These are phyloP conservation scores for Botryotinia globosa DNA, from an alignment of 2,329 filamentous ascomycete genomes.

Conservation along the genomic window DNA sequence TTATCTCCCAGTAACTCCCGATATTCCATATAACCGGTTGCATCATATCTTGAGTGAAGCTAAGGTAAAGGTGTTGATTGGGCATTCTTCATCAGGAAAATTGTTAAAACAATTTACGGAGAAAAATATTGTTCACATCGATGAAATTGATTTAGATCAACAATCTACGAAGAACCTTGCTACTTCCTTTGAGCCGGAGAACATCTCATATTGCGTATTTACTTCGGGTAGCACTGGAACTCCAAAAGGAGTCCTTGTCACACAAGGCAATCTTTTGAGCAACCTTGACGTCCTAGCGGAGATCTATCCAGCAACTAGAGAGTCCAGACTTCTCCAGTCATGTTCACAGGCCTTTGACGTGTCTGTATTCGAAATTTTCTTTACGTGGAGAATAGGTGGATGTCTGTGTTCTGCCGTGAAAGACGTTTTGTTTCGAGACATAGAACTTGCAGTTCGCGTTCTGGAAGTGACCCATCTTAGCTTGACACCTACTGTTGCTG, in stretches of 20 bases:
- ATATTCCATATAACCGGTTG: conserved; percentile 62
- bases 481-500: conserved; percentile 80
- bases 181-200: conserved; percentile 23
- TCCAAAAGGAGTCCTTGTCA: conserved; percentile 78
- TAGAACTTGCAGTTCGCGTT: conserved; percentile 63
- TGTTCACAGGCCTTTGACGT: conserved; percentile 86
- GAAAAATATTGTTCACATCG: conserved; percentile 34
- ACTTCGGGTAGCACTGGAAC: conserved; percentile 76
- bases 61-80: conserved; percentile 48
- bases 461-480: conserved; percentile 75
- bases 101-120: conserved; percentile 25
- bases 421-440: conserved; percentile 68
- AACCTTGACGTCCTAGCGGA: conserved; percentile 66
- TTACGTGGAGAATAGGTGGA: conserved; percentile 74
- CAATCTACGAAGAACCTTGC: conserved; percentile 28
- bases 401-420: conserved; percentile 74
- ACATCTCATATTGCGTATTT: conserved; percentile 72
- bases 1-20: conserved; percentile 75
- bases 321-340: conserved; percentile 67
- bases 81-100: conserved; percentile 36
- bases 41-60: conserved; percentile 62
- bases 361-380: conserved; percentile 89
- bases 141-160: conserved; percentile 31
- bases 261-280: conserved; percentile 70
- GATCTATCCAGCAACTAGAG: conserved; percentile 58